Conservation (phyloP, 2,329 filamentous ascomycete genomes). For the Botryotinia globosa region DNA sequence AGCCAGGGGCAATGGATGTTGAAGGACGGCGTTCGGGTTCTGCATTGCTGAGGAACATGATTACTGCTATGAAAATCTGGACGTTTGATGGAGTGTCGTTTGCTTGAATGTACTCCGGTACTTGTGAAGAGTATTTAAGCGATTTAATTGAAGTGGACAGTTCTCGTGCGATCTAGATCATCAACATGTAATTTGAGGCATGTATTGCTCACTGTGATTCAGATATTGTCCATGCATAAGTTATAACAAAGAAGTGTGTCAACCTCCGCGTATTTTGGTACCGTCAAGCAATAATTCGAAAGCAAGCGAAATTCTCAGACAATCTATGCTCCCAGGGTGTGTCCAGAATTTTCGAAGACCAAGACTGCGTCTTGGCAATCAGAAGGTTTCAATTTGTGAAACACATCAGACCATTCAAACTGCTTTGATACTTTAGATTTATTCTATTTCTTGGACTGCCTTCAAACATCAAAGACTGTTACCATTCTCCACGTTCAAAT, state of each 20-base stretch:
- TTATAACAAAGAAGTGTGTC: neutral
- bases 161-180: neutral
- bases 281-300: neutral
- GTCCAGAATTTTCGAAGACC: neutral
- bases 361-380: neutral
- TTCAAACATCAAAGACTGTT: neutral
- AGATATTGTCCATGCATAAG: neutral
- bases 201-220: neutral
- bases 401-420: neutral
- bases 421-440: neutral
- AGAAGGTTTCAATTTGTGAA: neutral
- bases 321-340: neutral
- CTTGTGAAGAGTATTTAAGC: neutral
- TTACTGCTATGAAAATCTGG: neutral
- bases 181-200: neutral
- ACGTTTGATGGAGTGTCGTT: neutral
- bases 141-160: neutral
- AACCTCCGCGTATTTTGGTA: neutral
- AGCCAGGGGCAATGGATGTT: neutral
- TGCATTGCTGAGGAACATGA: constrained; percentile 3
- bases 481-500: neutral
- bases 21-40: neutral
- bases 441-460: neutral
- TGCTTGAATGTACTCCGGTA: neutral
- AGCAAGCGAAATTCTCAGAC: neutral